These are phyloP conservation scores for Epichloe amarillans DNA, from an alignment of 2,329 filamentous ascomycete genomes.

Conservation along the genomic window DNA sequence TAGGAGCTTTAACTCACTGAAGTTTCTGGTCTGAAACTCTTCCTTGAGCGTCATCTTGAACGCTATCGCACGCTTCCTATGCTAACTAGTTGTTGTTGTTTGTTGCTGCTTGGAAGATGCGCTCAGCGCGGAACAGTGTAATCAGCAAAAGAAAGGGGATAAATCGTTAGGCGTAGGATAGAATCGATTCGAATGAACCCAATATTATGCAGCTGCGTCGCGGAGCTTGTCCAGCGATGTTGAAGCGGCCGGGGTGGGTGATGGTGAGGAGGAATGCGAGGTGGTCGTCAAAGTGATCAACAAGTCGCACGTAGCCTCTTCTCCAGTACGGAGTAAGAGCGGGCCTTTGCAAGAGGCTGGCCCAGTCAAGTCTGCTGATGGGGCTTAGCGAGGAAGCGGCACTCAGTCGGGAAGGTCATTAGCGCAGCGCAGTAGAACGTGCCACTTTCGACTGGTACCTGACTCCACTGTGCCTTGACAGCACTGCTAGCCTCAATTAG, in stretches of 20 bases:
- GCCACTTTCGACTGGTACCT: no score
- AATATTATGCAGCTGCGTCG: constrained; percentile 1
- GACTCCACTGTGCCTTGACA: no score
- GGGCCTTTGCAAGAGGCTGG: constrained; percentile 6
- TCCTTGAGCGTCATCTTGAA: constrained; percentile 56
- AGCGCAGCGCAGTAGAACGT: no score
- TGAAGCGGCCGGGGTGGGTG: constrained; percentile 10
- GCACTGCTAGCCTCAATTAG: no score
- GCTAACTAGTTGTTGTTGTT: neutral
- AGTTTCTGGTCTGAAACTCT: constrained; percentile 60
- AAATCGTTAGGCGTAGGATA: neutral
- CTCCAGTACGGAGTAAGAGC: neutral
- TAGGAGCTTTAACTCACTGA: constrained; percentile 41
- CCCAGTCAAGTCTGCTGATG: constrained; percentile 2
- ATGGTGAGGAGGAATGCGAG: constrained; percentile 6
- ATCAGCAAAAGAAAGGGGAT: neutral
- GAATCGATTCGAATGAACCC: neutral
- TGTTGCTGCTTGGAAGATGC: neutral
- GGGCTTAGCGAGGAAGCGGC: constrained; percentile 2
- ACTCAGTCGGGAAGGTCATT: neutral
- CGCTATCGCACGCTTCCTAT: constrained; percentile 4
- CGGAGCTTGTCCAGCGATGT: constrained; percentile 7
- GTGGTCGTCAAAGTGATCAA: constrained; percentile 15
- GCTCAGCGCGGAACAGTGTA: neutral
- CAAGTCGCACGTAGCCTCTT: constrained; percentile 21